A percentile compares a stretch with the other conserved stretches of the same genome.
Conservation (phyloP, 1,284 basidiomycete genomes). For the Ustilago esculenta region DNA sequence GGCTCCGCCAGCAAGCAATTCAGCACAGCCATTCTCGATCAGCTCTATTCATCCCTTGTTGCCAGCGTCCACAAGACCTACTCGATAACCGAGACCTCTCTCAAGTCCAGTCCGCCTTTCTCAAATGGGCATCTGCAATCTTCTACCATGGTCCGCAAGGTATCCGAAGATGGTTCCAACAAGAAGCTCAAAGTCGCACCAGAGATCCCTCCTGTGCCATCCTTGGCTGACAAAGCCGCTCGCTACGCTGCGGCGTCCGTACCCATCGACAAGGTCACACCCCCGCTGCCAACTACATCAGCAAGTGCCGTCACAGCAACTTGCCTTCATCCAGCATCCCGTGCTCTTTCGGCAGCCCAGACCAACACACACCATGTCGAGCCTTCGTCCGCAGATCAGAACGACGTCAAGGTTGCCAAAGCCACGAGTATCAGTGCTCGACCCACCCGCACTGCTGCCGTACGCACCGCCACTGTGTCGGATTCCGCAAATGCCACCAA, state of each 20-base stretch:
- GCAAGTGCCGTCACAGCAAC: slow-evolving; percentile 30
- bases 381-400: slow-evolving; percentile 11
- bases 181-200: slow-evolving; percentile 44
- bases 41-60: slow-evolving; percentile 15
- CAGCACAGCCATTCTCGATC: slow-evolving; percentile 15
- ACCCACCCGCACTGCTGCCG: slow-evolving; percentile 19
- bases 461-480: slow-evolving; percentile 22
- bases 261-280: slow-evolving; percentile 22
- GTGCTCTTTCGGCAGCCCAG: slow-evolving; percentile 30
- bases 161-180: slow-evolving; percentile 41
- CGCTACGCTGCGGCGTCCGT: slow-evolving; percentile 11
- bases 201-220: slow-evolving; percentile 24
- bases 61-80: slow-evolving; percentile 22
- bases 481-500: slow-evolving; percentile 5
- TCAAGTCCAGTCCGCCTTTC: slow-evolving; percentile 15
- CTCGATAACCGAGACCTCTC: slow-evolving; percentile 10
- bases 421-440: neutral
- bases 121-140: slow-evolving; percentile 6
- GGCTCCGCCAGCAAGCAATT: slow-evolving; percentile 13
- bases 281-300: slow-evolving; percentile 34
- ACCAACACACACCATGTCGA: slow-evolving; percentile 33
- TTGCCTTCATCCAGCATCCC: slow-evolving; percentile 33
- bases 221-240: slow-evolving; percentile 3
- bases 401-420: slow-evolving; percentile 36
- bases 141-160: slow-evolving; percentile 30